These are phyloP conservation scores for Amauroascus niger DNA, from an alignment of 2,329 filamentous ascomycete genomes.

Conservation along the genomic window DNA sequence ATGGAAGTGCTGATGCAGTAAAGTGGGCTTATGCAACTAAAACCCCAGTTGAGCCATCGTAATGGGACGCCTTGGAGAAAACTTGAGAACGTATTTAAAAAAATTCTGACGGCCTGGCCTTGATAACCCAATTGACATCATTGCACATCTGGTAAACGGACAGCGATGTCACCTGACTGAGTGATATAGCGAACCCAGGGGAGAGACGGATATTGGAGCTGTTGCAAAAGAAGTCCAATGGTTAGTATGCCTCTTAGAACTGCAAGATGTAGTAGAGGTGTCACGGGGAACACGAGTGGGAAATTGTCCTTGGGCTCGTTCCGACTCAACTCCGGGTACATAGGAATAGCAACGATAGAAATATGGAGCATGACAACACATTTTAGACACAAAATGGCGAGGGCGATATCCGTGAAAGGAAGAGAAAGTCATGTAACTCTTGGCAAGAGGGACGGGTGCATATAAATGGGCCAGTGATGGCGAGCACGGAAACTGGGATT, in stretches of 20 bases:
- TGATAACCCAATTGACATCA: conserved; percentile 32
- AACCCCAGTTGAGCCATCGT: neutral
- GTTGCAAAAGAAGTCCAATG: conserved; percentile 2
- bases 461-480: conserved; percentile 3
- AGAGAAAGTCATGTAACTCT: neutral
- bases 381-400: neutral
- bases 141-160: conserved; percentile 82
- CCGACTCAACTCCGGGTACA: neutral
- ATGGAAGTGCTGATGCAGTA: neutral
- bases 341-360: neutral
- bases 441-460: conserved; percentile 6
- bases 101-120: neutral
- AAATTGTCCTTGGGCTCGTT: neutral
- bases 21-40: neutral
- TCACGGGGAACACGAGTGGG: neutral
- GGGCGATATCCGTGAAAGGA: neutral
- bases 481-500: neutral
- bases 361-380: neutral
- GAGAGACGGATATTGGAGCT: conserved; percentile 96
- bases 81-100: neutral
- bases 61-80: neutral
- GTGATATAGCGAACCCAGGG: conserved; percentile 99
- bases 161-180: conserved; percentile 92
- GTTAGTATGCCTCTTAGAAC: neutral
- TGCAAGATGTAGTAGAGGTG: neutral